These are phyloP conservation scores for Chrysopogon serrulatus DNA, from an alignment of 176 grass and related monocot species.

Conservation along the genomic window DNA sequence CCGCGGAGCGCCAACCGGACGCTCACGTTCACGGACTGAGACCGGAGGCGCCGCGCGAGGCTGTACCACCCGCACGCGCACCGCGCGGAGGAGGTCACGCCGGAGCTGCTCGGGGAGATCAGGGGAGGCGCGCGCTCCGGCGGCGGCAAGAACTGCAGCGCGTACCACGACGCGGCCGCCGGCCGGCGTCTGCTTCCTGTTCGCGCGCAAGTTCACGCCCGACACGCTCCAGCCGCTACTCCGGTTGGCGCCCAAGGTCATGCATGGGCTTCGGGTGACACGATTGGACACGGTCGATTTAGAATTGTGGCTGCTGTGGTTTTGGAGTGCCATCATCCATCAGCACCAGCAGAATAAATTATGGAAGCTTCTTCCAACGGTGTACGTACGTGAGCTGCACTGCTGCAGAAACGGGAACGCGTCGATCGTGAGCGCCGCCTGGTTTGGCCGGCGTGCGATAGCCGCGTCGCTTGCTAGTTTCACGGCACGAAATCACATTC, in stretches of 20 bases:
- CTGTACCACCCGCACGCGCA: constrained; percentile 29
- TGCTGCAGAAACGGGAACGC: too few species aligned
- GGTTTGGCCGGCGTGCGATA: too few species aligned
- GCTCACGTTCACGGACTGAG: constrained; percentile 52
- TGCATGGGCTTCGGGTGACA: constrained; percentile 41
- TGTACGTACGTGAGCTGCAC: too few species aligned
- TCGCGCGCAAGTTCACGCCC: constrained; percentile 71
- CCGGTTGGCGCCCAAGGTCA: constrained; percentile 43
- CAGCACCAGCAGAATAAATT: too few species aligned
- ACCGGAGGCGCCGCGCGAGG: constrained; percentile 1
- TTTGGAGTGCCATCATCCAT: too few species aligned
- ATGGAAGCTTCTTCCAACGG: too few species aligned
- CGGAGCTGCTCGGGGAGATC: constrained; percentile 46
- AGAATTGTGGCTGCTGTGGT: too few species aligned
- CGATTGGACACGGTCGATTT: neutral
- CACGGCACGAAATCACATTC: too few species aligned
- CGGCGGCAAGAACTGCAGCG: constrained; percentile 22
- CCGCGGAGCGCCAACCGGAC: constrained; percentile 35
- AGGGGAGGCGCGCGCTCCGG: constrained; percentile 8
- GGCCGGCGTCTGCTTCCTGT: constrained; percentile 46
- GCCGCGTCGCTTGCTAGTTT: too few species aligned
- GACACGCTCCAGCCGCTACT: constrained; percentile 45
- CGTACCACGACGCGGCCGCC: constrained; percentile 12
- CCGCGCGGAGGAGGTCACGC: constrained; percentile 1
- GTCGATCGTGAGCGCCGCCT: too few species aligned